Evolutionary conservation across 202 grass and related monocot species (phyloP), one percentile per base, ranked within the genome.

Genomic region (Dendrocalamus latiflorus): DNA sequence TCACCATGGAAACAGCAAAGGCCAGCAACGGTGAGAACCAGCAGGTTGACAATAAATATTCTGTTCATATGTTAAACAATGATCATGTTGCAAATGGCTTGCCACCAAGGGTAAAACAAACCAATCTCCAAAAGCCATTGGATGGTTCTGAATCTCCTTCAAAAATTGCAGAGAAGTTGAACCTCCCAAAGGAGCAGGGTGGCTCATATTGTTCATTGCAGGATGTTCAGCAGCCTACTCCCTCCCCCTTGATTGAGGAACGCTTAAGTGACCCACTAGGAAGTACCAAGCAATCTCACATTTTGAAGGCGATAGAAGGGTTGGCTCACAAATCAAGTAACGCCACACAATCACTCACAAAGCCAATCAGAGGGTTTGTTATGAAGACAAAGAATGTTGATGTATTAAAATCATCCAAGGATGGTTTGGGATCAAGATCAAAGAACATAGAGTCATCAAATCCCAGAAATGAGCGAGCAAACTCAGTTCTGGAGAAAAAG

Each of bases 81-180:
- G 54, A 70, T 70, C 18, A 1, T 69, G 65, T 25, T 58, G 65
- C 65, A 81, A 81, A 81, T 70, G 6, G 20, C 13, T 81, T 71
- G 53, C 10, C 7, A 60, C 17, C 6, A 70, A 69, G 50, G 39
- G 55, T 81, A 81, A 30, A 80, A 20, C 9, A 80, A 58, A 34
- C 2, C 65, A 70, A 70, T 81, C 24, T 33, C 37, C 51, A 56
- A 59, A 81, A 70, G 8, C 41, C 58, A 7, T 64, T 77, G 75
- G 58, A 48, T 34, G 17, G 63, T 64, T 64, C 30, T 34, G 58
- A 64, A 61, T 9, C 34, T 42, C 53, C 55, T 60, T 55, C 36
- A 11, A n/a, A 54, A 58, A 28, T 21, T 59, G 36, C 37, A 59
- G 54, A 58, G n/a, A 21, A 26, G 53, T 59, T 75, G 51, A 59